A percentile compares a stretch with the other conserved stretches of the same genome.
phyloP scores from a whole-genome alignment of 352 stramenopile species.

The Pythium folliculosum region DNA sequence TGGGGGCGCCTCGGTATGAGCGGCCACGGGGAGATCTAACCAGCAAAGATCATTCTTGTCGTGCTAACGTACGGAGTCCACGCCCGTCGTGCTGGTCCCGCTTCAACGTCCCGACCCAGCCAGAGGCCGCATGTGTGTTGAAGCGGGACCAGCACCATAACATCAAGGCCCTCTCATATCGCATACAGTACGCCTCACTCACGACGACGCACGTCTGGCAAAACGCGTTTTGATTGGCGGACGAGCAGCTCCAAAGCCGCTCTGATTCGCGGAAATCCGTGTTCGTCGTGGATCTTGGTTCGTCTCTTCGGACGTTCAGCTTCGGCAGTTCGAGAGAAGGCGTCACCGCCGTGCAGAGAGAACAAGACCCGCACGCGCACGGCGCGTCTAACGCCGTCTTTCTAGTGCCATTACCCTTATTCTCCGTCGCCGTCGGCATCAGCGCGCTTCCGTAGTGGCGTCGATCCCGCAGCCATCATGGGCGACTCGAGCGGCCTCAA shows the following conservation, averaged over 20 bases:
- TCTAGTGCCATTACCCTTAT: no score
- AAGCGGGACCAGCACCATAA: slow-evolving; percentile 4
- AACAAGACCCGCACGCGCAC: background rate
- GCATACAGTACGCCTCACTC: no score
- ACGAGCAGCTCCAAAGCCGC: background rate
- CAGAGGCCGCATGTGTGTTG: background rate
- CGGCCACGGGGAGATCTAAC: no score
- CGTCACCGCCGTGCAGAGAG: background rate
- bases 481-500: slow-evolving; percentile 35
- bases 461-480: background rate
- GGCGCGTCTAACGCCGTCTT: no score
- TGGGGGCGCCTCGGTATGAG: no score
- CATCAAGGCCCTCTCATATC: background rate
- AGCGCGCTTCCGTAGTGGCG: no score
- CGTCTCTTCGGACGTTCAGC: slow-evolving; percentile 14
- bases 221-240: slow-evolving; percentile 9
- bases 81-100: background rate
- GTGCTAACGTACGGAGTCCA: no score
- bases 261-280: slow-evolving; percentile 27
- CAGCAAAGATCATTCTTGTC: no score
- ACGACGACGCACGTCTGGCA: background rate
- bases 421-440: no score
- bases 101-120: background rate
- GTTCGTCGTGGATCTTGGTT: slow-evolving; percentile 14
- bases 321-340: background rate